These are phyloP conservation scores for Serendipita sp. DNA, from an alignment of 768 basidiomycete genomes.

Conservation along the genomic window DNA sequence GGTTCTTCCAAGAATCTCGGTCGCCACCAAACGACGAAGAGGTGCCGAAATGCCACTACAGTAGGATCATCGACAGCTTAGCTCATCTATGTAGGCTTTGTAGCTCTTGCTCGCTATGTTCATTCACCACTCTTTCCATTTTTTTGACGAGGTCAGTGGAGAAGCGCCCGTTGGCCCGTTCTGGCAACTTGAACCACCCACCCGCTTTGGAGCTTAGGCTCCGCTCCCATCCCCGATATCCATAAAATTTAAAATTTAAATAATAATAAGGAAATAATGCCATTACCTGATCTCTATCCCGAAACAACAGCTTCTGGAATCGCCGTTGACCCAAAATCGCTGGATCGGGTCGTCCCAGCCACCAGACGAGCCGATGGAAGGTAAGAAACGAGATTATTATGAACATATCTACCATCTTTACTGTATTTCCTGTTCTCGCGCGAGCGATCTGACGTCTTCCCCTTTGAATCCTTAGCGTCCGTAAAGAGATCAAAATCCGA, in stretches of 20 bases:
- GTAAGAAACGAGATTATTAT: slow-evolving; percentile 31
- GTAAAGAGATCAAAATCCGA: slow-evolving; percentile 78
- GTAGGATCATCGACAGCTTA: too few relatives aligned
- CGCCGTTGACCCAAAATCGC: slow-evolving; percentile 65
- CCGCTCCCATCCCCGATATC: background rate
- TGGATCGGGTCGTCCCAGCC: slow-evolving; percentile 79
- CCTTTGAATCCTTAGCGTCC: slow-evolving; percentile 33
- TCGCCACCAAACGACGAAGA: too few relatives aligned
- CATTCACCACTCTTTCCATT: too few relatives aligned
- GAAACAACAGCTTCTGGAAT: slow-evolving; percentile 63
- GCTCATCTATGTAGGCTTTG: too few relatives aligned
- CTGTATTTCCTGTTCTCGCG: slow-evolving; percentile 11
- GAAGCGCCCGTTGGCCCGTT: too few relatives aligned
- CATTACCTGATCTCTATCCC: slow-evolving; percentile 61
- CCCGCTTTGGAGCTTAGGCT: background rate
- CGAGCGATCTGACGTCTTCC: slow-evolving; percentile 1
- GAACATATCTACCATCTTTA: slow-evolving; percentile 6
- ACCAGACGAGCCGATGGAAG: slow-evolving; percentile 71
- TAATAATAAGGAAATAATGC: slow-evolving; percentile 29
- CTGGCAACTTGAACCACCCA: background rate
- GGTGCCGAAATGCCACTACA: too few relatives aligned
- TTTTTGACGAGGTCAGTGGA: too few relatives aligned
- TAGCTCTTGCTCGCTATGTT: too few relatives aligned
- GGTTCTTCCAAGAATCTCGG: too few relatives aligned
- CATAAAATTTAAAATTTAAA: background rate